phyloP scores from a whole-genome alignment of 345 rosid species.

The Eutrema yunnanense region DNA sequence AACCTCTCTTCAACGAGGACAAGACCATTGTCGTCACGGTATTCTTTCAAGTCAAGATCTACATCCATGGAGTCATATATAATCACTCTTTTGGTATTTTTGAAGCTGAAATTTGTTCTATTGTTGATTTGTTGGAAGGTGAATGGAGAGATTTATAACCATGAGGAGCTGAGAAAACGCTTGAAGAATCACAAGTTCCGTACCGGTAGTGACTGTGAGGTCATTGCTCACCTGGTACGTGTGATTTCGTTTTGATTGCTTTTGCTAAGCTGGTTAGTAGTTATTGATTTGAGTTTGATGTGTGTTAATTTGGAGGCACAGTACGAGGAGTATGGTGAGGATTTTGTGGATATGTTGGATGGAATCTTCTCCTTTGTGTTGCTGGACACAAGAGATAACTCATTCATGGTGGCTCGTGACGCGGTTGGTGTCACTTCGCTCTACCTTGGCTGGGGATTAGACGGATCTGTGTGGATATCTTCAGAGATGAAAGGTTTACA shows the following conservation, averaged over 20 bases:
- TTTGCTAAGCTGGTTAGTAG: background rate
- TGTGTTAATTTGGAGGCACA: slow-evolving; percentile 1
- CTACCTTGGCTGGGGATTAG: slow-evolving; percentile 92
- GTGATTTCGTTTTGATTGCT: background rate
- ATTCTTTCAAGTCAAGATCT: background rate
- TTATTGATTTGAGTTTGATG: background rate
- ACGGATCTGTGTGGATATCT: slow-evolving; percentile 85
- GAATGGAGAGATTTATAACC: slow-evolving; percentile 96
- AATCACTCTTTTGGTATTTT: background rate
- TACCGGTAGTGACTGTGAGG: slow-evolving; percentile 96
- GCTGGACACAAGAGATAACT: slow-evolving; percentile 71
- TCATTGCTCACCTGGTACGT: slow-evolving; percentile 83
- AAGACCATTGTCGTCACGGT: slow-evolving; percentile 77
- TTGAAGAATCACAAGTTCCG: slow-evolving; percentile 66
- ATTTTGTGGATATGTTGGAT: slow-evolving; percentile 81
- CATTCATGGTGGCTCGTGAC: slow-evolving; percentile 86
- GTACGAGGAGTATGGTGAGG: slow-evolving; percentile 91
- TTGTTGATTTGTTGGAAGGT: slow-evolving; percentile 36
- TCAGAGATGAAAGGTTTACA: slow-evolving; percentile 85
- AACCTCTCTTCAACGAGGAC: slow-evolving; percentile 90
- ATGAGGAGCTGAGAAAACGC: slow-evolving; percentile 61
- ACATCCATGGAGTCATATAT: background rate
- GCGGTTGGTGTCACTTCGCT: slow-evolving; percentile 94
- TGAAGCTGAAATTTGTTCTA: background rate
- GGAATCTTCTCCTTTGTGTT: slow-evolving; percentile 94